A percentile compares a stretch with the other conserved stretches of the same genome.
phyloP scores from a whole-genome alignment of 148 eudicot species.

The Fagopyrum esculentum region DNA sequence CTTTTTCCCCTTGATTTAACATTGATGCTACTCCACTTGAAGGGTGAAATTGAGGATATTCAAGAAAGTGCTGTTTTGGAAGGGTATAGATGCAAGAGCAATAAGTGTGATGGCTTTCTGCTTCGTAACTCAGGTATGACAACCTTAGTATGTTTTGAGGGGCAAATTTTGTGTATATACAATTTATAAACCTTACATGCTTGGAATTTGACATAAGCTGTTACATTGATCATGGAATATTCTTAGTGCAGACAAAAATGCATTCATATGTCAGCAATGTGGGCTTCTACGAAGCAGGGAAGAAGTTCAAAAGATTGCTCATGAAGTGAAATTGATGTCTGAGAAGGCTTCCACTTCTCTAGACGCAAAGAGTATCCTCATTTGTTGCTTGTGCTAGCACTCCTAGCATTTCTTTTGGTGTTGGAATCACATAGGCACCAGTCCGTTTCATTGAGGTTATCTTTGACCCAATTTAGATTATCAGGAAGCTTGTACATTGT shows the following conservation, averaged over 20 bases:
- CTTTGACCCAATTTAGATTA: constrained; percentile 62
- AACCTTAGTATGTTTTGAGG: constrained; percentile 4
- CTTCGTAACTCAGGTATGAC: constrained; percentile 68
- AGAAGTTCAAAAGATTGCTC: constrained; percentile 47
- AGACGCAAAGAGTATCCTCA: constrained; percentile 72
- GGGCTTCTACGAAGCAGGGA: constrained; percentile 56
- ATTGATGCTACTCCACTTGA: constrained; percentile 14
- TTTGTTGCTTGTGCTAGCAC: background rate
- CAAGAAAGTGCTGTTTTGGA: constrained; percentile 83
- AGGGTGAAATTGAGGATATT: constrained; percentile 80
- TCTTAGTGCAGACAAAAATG: constrained; percentile 43
- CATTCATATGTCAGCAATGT: constrained; percentile 82
- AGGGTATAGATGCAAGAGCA: constrained; percentile 73
- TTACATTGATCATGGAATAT: background rate
- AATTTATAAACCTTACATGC: background rate
- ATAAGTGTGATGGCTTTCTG: constrained; percentile 59
- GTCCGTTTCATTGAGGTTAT: constrained; percentile 6
- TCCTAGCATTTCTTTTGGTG: background rate
- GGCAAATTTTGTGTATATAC: background rate
- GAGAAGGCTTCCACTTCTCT: constrained; percentile 55
- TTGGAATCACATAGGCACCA: background rate
- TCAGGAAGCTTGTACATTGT: constrained; percentile 45
- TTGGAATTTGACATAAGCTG: background rate
- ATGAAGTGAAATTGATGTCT: constrained; percentile 53
- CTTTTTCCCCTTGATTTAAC: constrained; percentile 3